Conservation (phyloP, 2,329 filamentous ascomycete genomes). For the Xylaria sp. region DNA sequence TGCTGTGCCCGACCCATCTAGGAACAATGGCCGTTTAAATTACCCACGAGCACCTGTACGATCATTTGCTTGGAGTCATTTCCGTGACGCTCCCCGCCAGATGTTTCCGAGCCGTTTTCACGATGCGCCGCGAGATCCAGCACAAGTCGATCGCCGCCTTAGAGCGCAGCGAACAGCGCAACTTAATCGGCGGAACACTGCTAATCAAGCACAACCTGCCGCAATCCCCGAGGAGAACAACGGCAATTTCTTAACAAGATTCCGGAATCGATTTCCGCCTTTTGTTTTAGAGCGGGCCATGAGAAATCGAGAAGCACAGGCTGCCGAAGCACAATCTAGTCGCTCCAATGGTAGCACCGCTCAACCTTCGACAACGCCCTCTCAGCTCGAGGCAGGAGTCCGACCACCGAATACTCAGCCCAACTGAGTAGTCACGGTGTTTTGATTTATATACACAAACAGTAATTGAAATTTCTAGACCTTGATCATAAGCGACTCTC, state of each 20-base stretch:
- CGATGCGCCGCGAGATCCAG: constrained; percentile 31
- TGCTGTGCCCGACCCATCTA: constrained; percentile 48
- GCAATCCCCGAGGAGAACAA: constrained; percentile 28
- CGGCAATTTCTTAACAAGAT: constrained; percentile 42
- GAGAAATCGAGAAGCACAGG: constrained; percentile 44
- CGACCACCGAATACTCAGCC: constrained; percentile 45
- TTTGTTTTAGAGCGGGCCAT: constrained; percentile 43
- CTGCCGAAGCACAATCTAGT: constrained; percentile 31
- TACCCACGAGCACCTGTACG: constrained; percentile 57
- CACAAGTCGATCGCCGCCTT: constrained; percentile 31
- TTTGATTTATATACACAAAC: constrained; percentile 36
- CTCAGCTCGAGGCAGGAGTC: constrained; percentile 60
- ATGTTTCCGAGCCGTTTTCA: constrained; percentile 45
- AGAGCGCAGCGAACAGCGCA: constrained; percentile 31
- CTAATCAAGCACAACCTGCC: constrained; percentile 26
- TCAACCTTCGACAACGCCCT: constrained; percentile 53
- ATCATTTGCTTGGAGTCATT: constrained; percentile 53
- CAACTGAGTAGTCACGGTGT: constrained; percentile 40
- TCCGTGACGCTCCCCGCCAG: constrained; percentile 49
- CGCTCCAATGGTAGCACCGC: constrained; percentile 44
- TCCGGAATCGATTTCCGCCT: constrained; percentile 46
- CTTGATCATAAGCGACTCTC: constrained; percentile 26
- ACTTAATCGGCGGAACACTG: constrained; percentile 15
- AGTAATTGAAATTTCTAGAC: constrained; percentile 40
- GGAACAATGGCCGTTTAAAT: constrained; percentile 60